Base-by-base conservation (phyloP, 164 flowering plant genomes). In the Annona squamosa region DNA sequence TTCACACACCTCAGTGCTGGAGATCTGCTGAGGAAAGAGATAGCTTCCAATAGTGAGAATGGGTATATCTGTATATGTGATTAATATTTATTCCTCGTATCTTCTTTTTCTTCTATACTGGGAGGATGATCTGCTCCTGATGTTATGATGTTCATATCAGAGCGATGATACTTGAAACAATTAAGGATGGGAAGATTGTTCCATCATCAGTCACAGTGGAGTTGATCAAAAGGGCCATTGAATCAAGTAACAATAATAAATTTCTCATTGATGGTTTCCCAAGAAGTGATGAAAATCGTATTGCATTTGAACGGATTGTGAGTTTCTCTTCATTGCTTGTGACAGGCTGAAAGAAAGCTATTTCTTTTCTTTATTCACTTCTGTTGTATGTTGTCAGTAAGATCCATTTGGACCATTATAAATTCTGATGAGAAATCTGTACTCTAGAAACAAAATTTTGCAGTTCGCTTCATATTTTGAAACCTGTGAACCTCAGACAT, bases 251-350 rank as follows among this genome's bases (percentile, higher is more conserved):
- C 48, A 83, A 78, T 72, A 41, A 82, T 79, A 90, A 85, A 78
- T 88, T 89, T 84, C 94, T 95, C 62, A 88, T 95, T 73, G 99
- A 95, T 83, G 99, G 99, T 42, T 95, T 95, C 76, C 99, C 99
- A 42, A 86, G 98, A 68, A 88, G 80, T 77, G 97, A 95, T 77
- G 98, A 95, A 82, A 95, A 95, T 68, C 97, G 97, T 65, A 68
- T 85, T 69, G 89, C 97, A 69, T 95, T 89, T 79, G 98, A 95
- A 81, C 75, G 71, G 64, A 82, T 89, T 76, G 99, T 95, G 82
- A 91, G 99, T 85, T 71, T 65, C 72, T 73, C 18, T 76, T 65
- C 26, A 37, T 16, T 71, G 6, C 43, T 71, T 48, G 43, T 70
- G 65, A 63, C 68, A 68, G 63, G 46, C 68, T 76, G 68, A 68